phyloP scores from a whole-genome alignment of 2,329 filamentous ascomycete genomes.

The Dactylellina drechsleri region DNA sequence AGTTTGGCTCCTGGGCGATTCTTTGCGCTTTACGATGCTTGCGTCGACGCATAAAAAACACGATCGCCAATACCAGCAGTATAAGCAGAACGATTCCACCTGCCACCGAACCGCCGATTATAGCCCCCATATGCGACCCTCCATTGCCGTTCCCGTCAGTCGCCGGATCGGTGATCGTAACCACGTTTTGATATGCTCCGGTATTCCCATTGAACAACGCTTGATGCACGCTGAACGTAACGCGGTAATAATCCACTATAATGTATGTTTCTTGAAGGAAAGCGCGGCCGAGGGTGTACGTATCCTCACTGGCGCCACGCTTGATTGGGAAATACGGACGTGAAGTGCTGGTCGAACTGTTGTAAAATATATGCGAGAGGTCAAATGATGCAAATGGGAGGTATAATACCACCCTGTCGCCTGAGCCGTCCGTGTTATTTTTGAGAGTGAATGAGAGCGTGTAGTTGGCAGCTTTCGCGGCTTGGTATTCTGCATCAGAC shows the following conservation, averaged over 20 bases:
- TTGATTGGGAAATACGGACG: constrained; percentile 62
- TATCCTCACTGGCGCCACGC: constrained; percentile 59
- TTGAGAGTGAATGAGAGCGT: constrained; percentile 61
- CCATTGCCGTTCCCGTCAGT: constrained; percentile 7
- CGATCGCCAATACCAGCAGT: neutral
- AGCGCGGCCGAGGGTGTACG: constrained; percentile 62
- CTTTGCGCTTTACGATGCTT: constrained; percentile 11
- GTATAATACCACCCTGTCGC: constrained; percentile 59
- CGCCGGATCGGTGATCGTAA: constrained; percentile 20
- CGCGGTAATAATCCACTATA: constrained; percentile 61
- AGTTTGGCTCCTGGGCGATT: constrained; percentile 10
- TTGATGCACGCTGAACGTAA: constrained; percentile 61
- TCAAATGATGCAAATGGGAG: constrained; percentile 63
- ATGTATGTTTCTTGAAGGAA: constrained; percentile 63
- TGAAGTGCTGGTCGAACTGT: constrained; percentile 56
- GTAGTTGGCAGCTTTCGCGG: constrained; percentile 59
- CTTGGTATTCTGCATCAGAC: constrained; percentile 56
- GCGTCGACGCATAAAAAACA: neutral
- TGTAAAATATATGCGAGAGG: constrained; percentile 60
- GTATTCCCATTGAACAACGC: constrained; percentile 59
- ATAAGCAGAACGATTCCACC: constrained; percentile 12
- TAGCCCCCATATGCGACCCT: constrained; percentile 6
- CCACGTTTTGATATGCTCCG: constrained; percentile 21
- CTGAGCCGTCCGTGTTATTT: constrained; percentile 58
- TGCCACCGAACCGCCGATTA: constrained; percentile 20